Percentiles rank a stretch among this genome's conserved stretches.
phyloP scores from a whole-genome alignment of 2,329 filamentous ascomycete genomes.

The Epichloe gansuensis region DNA sequence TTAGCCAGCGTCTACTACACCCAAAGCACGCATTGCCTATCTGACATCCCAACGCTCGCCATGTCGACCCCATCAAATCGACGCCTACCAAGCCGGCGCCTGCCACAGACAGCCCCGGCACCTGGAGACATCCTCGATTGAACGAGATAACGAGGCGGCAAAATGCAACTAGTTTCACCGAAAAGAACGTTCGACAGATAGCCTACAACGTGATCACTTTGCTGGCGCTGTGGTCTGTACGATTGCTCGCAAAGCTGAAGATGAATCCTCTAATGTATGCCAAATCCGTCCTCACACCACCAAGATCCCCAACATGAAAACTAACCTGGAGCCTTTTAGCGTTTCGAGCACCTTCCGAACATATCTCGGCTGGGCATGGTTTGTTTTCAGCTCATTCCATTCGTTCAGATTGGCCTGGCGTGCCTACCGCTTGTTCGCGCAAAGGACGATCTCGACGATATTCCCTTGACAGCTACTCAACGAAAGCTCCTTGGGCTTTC shows the following conservation, averaged over 20 bases:
- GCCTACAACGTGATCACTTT: conserved; percentile 50
- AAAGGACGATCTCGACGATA: conserved; percentile 72
- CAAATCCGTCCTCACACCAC: no score
- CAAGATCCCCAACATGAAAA: not conserved
- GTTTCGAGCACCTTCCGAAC: conserved; percentile 18
- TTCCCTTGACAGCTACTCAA: conserved; percentile 67
- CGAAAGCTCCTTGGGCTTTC: conserved; percentile 72
- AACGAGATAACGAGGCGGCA: conserved; percentile 77
- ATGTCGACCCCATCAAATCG: conserved; percentile 21
- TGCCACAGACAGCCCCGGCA: conserved; percentile 51
- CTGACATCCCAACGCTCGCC: not conserved
- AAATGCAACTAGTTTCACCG: conserved; percentile 64
- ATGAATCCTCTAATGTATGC: conserved; percentile 26
- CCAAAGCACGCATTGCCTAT: not conserved
- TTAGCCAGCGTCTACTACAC: not conserved
- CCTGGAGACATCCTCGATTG: conserved; percentile 82
- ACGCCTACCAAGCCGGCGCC: conserved; percentile 31
- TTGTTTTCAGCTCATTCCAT: conserved; percentile 42
- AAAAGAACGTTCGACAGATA: conserved; percentile 61
- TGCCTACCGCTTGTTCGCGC: conserved; percentile 60
- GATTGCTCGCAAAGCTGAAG: conserved; percentile 23
- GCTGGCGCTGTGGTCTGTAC: conserved; percentile 25
- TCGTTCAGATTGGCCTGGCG: conserved; percentile 61
- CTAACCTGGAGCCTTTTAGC: conserved; percentile 13
- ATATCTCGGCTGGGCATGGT: conserved; percentile 33